Evolutionary conservation across 208 protist species (phyloP), one percentile per base, ranked within the genome.

Genomic region (Tritrichomonas musculus): DNA sequence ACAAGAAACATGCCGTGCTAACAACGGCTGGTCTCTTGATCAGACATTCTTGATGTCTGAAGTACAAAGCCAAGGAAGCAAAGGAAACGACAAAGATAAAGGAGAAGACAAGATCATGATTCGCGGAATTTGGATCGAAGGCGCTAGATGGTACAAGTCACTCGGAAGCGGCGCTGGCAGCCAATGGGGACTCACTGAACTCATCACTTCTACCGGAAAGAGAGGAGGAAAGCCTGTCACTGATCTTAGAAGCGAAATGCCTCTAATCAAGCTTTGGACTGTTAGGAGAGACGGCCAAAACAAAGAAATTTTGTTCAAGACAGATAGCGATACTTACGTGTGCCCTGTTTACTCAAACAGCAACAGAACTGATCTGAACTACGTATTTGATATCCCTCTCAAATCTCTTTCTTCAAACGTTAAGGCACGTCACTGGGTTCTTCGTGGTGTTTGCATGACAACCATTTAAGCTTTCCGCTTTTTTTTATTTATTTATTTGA

Each of bases 311-410:
- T 13, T n/a, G 60, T 65, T 53, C 39, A 72, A 33, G 20, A 94
- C 36, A n/a, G 53, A 75, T 20, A 47, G 93, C 17, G 92, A 77
- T n/a, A 65, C 57, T 20, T 99, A 99, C 96, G 96, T 97, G 36
- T 99, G 98, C 96, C 98, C 98, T 17, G 97, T 99, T 60, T 99
- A 99, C 97, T 98, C 97, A 95, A 98, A 98, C 95, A 97, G 97
- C 9, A 96, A 94, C 14, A 96, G 98, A 80, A 98, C 97, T 17
- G 98, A 98, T 94, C 96, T 96, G 60, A 98, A 99, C 95, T 99
- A 97, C 96, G 98, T 99, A 73, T 98, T 99, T 92, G 96, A 97
- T 94, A 97, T 99, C 14, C 97, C 98, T 75, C 96, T 99, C 72
- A 14, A 53, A 17, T 93, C 93, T 11, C 13, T 47, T 4, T 14